Base-by-base conservation (phyloP, 306 rosid species). In the Myrica gale region DNA sequence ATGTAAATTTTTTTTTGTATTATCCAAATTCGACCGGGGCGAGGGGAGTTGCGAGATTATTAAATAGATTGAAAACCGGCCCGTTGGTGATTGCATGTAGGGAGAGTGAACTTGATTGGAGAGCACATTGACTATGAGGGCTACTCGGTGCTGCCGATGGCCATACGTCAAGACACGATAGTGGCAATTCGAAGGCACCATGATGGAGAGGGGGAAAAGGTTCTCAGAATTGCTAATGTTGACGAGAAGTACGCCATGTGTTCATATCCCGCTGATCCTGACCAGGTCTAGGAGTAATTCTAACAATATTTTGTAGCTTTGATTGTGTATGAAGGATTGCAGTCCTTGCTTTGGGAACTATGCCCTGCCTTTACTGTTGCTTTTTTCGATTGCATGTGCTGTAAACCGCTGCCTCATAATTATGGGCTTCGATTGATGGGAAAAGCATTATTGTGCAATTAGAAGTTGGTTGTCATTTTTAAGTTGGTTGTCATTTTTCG, bases 61-160 rank as follows among this genome's bases (percentile, higher is more conserved):
- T 71, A 48, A 17, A 16, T 26, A 26, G 68, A 72, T 47, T 54
- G 66, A 37, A 47, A 68, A 47, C 68, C 4, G 21, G 17, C 53
- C 1, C 7, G 45, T 73, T 39, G 7, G 7, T 68, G 69, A 41
- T 6, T 10, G 39, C 0, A 52, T 76, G 86, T 78, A 95, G 99
- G 98, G 82, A 95, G 99, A 78, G 99, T 95, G 88, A 95, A 95
- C 82, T 87, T 95, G 95, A 92, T 95, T 41, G 99, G 99, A 58
- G 99, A 95, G 84, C 98, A 95, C 53, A 92, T 95, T 79, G 99
- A 95, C 57, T 92, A 95, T 74, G 97, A 92, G 58, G 99, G 99
- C 0, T 95, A 95, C 83, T 95, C 99, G 12, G 99, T 95, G 83
- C 77, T 95, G 91, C 99, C 99, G 52, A 92, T 95, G 99, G 99